phyloP scores from a whole-genome alignment of 169 alveolate genomes.

The Cystoisospora suis region DNA sequence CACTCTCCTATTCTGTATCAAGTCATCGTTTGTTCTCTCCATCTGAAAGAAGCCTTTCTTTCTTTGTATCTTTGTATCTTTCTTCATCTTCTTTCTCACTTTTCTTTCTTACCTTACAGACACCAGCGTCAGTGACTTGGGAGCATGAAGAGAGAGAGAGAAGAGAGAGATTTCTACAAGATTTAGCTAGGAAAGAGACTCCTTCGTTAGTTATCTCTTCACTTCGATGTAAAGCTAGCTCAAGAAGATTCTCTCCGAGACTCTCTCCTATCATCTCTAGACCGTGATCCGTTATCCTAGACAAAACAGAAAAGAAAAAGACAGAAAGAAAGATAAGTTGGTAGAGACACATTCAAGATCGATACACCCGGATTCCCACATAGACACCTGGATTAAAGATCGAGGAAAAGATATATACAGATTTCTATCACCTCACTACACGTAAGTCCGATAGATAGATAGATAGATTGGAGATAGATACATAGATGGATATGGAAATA shows the following conservation, averaged over 20 bases:
- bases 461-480: no score
- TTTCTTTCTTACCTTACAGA: background rate
- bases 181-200: background rate
- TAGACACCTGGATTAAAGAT: background rate
- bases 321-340: background rate
- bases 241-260: slow-evolving; percentile 34
- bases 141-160: slow-evolving; percentile 57
- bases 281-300: slow-evolving; percentile 43
- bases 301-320: background rate
- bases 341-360: background rate
- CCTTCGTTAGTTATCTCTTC: slow-evolving; percentile 49
- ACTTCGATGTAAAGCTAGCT: slow-evolving; percentile 53
- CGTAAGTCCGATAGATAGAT: background rate
- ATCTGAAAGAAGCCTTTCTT: background rate
- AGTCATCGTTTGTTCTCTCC: background rate
- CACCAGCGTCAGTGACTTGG: slow-evolving; percentile 42
- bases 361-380: background rate
- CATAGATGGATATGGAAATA: background rate
- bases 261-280: slow-evolving; percentile 31
- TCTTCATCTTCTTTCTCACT: background rate
- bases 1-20: background rate
- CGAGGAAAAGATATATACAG: no score
- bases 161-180: slow-evolving; percentile 25
- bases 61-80: background rate
- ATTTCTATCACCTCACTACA: background rate